Conservation (phyloP, 163 green algal species). For the Scenedesmus sp. region DNA sequence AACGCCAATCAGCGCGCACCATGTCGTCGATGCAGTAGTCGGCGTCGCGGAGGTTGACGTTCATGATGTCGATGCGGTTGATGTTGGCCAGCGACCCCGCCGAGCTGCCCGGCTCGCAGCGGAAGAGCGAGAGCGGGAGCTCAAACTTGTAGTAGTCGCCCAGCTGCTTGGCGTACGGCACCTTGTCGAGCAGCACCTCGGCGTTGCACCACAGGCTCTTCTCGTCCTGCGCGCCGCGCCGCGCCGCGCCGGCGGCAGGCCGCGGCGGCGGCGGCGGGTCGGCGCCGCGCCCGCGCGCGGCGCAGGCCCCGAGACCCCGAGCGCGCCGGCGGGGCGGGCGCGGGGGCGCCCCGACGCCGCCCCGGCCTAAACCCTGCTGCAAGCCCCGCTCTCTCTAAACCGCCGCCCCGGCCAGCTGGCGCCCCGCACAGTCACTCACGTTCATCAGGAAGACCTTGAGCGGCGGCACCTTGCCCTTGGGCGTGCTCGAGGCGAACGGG, state of each 20-base stretch:
- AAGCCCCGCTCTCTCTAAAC: no score
- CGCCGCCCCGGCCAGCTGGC: no score
- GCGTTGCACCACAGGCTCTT: conserved; percentile 24
- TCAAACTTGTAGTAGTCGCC: conserved; percentile 34
- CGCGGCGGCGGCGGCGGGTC: no score
- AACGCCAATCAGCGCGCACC: no score
- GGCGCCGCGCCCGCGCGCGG: no score
- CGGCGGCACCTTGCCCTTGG: not conserved
- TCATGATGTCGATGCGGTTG: conserved; percentile 30
- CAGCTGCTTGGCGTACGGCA: not conserved
- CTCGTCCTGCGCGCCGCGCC: conserved; percentile 33
- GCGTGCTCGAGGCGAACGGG: conserved; percentile 46
- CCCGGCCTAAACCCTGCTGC: no score
- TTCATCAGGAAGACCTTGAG: conserved; percentile 46
- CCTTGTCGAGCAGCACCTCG: conserved; percentile 18
- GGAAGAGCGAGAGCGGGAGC: conserved; percentile 24
- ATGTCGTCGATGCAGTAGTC: conserved; percentile 41
- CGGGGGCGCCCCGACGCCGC: no score
- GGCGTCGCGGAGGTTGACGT: conserved; percentile 29
- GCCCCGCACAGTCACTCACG: no score
- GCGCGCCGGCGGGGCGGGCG: no score
- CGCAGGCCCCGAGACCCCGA: no score
- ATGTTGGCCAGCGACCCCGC: conserved; percentile 19
- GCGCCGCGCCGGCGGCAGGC: no score
- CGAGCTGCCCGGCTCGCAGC: not conserved